Conservation (phyloP, 2,329 filamentous ascomycete genomes). For the Xylariaceae sp. region DNA sequence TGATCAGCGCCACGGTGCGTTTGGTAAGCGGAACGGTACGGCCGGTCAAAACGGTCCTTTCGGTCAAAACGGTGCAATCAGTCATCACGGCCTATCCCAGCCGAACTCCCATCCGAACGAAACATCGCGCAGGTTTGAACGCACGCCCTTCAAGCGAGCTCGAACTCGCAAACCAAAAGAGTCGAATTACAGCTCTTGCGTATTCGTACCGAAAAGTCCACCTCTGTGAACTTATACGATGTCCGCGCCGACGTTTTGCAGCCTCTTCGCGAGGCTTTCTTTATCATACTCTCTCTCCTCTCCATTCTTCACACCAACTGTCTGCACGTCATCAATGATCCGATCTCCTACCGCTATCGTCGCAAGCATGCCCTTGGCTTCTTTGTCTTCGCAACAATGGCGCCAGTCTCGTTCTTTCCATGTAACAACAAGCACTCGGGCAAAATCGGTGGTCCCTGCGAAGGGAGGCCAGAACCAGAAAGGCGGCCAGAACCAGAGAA, state of each 20-base stretch:
- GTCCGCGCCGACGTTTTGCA: conserved; percentile 21
- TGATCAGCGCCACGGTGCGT: too few relatives aligned
- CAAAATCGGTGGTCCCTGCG: conserved; percentile 14
- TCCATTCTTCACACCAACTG: not conserved
- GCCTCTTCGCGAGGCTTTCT: conserved; percentile 28
- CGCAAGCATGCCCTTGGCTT: not conserved
- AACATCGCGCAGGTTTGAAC: too few relatives aligned
- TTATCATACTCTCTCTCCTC: not conserved
- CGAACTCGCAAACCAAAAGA: not conserved
- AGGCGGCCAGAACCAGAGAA: conserved; percentile 12
- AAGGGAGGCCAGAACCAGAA: conserved; percentile 17
- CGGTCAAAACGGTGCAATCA: too few relatives aligned
- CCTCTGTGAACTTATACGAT: conserved; percentile 12
- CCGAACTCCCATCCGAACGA: too few relatives aligned
- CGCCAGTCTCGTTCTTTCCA: conserved; percentile 23
- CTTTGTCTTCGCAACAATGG: conserved; percentile 4
- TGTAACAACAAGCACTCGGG: conserved; percentile 10
- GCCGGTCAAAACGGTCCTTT: too few relatives aligned
- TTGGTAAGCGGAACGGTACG: too few relatives aligned
- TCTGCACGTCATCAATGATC: conserved; percentile 1
- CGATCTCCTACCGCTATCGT: not conserved
- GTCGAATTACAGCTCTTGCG: not conserved
- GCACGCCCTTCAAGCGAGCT: not conserved
- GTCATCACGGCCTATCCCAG: too few relatives aligned
- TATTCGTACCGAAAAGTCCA: not conserved